Conservation (phyloP, 2,329 filamentous ascomycete species). For the Pseudogymnoascus sp. region DNA sequence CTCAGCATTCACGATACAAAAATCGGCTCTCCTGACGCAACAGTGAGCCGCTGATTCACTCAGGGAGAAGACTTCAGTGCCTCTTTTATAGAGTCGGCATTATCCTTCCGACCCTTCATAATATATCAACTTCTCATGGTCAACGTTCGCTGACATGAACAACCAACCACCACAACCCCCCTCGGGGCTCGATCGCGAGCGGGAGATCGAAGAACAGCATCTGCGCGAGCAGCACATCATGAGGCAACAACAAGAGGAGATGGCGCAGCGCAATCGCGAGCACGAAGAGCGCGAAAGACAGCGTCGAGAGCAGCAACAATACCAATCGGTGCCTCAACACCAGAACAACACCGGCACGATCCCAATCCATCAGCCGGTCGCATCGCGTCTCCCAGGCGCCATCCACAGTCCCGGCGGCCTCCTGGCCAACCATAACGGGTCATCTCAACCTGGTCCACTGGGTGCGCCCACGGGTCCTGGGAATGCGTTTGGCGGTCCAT, state of each 20-base stretch:
- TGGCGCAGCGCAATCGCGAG: conserved; percentile 42
- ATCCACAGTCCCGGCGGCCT: conserved; percentile 91
- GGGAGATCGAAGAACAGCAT: conserved; percentile 47
- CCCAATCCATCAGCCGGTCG: conserved; percentile 89
- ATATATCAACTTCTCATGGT: not conserved
- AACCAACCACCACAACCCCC: conserved; percentile 25
- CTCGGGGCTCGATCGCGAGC: conserved; percentile 29
- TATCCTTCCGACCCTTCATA: not conserved
- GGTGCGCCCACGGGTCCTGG: conserved; percentile 29
- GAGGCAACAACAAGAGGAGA: conserved; percentile 44
- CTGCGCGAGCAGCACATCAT: conserved; percentile 45
- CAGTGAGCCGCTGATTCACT: conserved; percentile 2
- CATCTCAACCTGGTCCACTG: conserved; percentile 43
- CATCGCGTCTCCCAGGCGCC: conserved; percentile 67
- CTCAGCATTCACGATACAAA: conserved; percentile 5
- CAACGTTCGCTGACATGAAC: conserved; percentile 21
- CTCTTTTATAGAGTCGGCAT: not conserved
- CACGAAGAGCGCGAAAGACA: conserved; percentile 57
- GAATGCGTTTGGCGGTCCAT: conserved; percentile 45
- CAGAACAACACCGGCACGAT: conserved; percentile 85
- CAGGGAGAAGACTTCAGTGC: not conserved
- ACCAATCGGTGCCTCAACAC: conserved; percentile 61
- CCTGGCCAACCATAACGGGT: conserved; percentile 63
- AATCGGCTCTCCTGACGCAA: conserved; percentile 7
- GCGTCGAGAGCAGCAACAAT: conserved; percentile 55